phyloP scores from a whole-genome alignment of 2,329 filamentous ascomycete species.

The Capronia americana region DNA sequence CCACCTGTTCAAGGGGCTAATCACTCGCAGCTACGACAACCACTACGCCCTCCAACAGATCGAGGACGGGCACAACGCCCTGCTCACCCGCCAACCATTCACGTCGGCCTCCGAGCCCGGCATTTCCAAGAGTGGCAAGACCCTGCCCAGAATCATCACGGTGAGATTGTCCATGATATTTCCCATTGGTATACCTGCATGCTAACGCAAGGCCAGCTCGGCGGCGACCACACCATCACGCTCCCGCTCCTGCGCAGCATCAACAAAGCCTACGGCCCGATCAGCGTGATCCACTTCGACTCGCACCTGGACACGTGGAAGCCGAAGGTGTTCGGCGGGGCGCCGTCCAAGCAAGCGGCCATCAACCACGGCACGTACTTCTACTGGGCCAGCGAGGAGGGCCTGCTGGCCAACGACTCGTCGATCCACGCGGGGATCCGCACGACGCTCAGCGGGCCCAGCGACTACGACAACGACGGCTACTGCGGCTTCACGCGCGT shows the following conservation, averaged over 20 bases:
- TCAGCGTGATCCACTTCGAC: slow-evolving; percentile 69
- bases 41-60: slow-evolving; percentile 81
- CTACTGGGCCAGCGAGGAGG: slow-evolving; percentile 79
- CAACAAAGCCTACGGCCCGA: slow-evolving; percentile 70
- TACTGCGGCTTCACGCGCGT: slow-evolving; percentile 85
- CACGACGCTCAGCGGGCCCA: slow-evolving; percentile 77
- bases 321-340: slow-evolving; percentile 85
- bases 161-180: too few relatives aligned
- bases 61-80: slow-evolving; percentile 79
- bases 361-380: slow-evolving; percentile 93
- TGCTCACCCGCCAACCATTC: slow-evolving; percentile 72
- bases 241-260: slow-evolving; percentile 62
- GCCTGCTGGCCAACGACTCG: slow-evolving; percentile 77
- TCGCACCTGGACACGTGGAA: slow-evolving; percentile 71
- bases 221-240: slow-evolving; percentile 54
- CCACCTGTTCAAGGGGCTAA: neutral
- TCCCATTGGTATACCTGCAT: neutral
- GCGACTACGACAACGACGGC: slow-evolving; percentile 83
- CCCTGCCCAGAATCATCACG: slow-evolving; percentile 80
- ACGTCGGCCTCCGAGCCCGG: slow-evolving; percentile 72
- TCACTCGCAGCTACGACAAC: slow-evolving; percentile 72
- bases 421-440: slow-evolving; percentile 89
- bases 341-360: slow-evolving; percentile 74
- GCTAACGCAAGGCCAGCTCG: slow-evolving; percentile 49
- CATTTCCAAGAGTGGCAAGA: slow-evolving; percentile 74